Evolutionary conservation across 441 rosid genomes (phyloP), one percentile per base, ranked within the genome.

Genomic region (Geranium incanum): DNA sequence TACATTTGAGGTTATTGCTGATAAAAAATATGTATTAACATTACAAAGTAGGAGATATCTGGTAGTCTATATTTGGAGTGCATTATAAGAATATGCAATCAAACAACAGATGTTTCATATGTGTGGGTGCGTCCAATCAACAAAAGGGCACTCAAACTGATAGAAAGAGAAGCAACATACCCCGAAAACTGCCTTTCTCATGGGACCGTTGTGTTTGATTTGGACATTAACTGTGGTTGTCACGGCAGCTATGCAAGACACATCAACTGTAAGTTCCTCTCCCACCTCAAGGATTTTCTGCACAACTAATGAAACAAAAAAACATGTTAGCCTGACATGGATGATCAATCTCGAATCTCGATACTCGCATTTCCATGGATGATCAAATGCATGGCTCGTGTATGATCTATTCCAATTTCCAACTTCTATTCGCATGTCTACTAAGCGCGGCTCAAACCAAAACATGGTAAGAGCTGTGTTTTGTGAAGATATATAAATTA

Each of bases 221-320:
- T 89, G 97, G 80, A 89, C 86, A 73, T 86, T 84, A 43, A 95
- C 85, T 0, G 93, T 80, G 69, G 86, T 71, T 75, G 93, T 92
- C 72, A 95, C 77, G 37, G 95, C 98, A 0, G 84, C 95, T 75
- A 95, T 86, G 86, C 99, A 89, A 71, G 92, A 84, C 11, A 92
- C 84, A 11, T 95, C 98, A 62, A 89, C 97, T 62, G 90, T 79
- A 74, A 95, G 81, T 68, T 85, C 87, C 84, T 95, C 99, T 59
- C 91, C 97, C 16, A 87, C 92, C 86, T 95, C 99, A 8, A 95
- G 95, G 75, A 82, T 88, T 84, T 92, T 95, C 88, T 95, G 98
- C 74, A 89, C 87, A 81, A 91, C 99, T 95, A 75, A 75, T 76
- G 77, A 74, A 83, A 45, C 70, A 36, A 8, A 68, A 77, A 45